Base-by-base conservation (phyloP, 2,329 filamentous ascomycete species). In the Pyrenophora seminiperda region DNA sequence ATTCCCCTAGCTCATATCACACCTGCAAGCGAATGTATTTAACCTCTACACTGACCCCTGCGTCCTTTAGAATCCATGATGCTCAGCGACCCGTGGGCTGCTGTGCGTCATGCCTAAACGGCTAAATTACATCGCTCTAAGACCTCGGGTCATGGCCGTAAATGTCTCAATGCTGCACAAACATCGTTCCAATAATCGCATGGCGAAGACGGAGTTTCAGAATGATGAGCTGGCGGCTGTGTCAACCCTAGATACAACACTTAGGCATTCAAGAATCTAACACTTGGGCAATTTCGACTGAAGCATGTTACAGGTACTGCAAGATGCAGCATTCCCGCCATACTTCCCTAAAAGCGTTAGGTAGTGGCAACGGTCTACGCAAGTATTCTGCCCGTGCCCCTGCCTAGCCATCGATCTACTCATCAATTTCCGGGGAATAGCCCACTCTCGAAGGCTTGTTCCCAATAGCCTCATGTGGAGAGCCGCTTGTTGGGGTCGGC, bases 31-130 rank as follows among this genome's bases (percentile, higher is more conserved):
- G 24, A 15, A n/a, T 14, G 29, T 7, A 20, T 11, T 17, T 14
- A 32, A 29, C 33, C 14, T 37, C 33, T 39, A 32, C 29, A 19
- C 24, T 31, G 15, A 43, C 24, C 38, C 41, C 14, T 36, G 43
- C 30, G 19, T 27, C 20, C 24, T 5, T n/a, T 14, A 9, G 9
- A 20, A 24, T 54, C 50, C 33, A 54, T 54, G 53, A 54, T 56
- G 47, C 41, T 36, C 22, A 13, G 32, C 46, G 27, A 41, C 34
- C 49, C 31, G 42, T 29, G 45, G 47, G 33, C 36, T 36, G 39
- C 32, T 31, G 29, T 37, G 33, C 20, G n/a, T 51, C 37, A 58
- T 60, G 65, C 59, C 63, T 68, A 68, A 69, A 68, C 61, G 66
- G 66, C 59, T 68, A 68, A 69, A 68, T 57, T 61, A 39, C 47